Base-by-base conservation (phyloP, 805 yeast species). In the Saccharomycopsis vini region DNA sequence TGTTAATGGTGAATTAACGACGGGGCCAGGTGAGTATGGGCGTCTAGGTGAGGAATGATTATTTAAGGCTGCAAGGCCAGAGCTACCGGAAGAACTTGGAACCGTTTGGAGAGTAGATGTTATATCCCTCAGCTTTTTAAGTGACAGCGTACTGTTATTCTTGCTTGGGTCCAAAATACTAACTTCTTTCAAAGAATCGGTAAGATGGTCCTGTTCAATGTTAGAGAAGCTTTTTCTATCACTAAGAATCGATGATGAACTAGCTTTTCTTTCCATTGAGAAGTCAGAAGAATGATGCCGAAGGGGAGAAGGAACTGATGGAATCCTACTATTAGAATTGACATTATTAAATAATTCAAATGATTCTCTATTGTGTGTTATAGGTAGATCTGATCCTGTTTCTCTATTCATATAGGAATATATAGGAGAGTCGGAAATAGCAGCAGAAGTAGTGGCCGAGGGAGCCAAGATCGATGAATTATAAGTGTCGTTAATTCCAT, bases 1-100 rank as follows among this genome's bases (percentile, higher is more conserved):
- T 12, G 88, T 72, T 56, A 79, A 61, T 18, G 81, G 81, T 1
- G 75, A 70, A 46, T 67, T 66, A 26, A 39, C 31, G 5, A 44
- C 19, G 60, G 59, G 67, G 50, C 69, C 69, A 2, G 82, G 77
- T 1, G 82, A 77, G 4, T 77, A 62, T 26, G 72, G 76, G 47
- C 81, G 61, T 54, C 79, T 64, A 13, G 83, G 83, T 1, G 81
- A 44, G 2, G 19, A 30, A 20, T 40, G 40, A 15, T 18, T 28
- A 13, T 33, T n/a, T 19, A 28, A 21, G 12, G 37, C 40, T n/a
- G n/a, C n/a, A n/a, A n/a, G n/a, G n/a, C n/a, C n/a, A n/a, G n/a
- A n/a, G n/a, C n/a, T n/a, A n/a, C n/a, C n/a, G n/a, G n/a, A n/a
- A n/a, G n/a, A n/a, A n/a, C n/a, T n/a, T 3, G 43, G 42, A 12